phyloP scores from a whole-genome alignment of 768 basidiomycete genomes.

The Naganishia vishniacii region DNA sequence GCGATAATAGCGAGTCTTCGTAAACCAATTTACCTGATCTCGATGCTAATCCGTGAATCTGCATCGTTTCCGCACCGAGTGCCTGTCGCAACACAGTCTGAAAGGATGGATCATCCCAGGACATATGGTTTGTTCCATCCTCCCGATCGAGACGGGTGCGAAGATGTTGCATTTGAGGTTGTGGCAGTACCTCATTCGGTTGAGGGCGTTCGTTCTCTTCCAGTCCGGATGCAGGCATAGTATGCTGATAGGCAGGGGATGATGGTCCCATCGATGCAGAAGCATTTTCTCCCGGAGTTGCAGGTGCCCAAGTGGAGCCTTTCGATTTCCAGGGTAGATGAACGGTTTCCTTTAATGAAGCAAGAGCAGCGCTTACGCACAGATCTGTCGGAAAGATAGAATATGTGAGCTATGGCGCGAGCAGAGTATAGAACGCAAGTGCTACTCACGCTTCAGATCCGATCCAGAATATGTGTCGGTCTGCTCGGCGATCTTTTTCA shows the following conservation, averaged over 20 bases:
- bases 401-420: neutral
- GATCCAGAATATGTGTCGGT: constrained; percentile 76
- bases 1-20: neutral
- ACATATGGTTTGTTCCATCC: neutral
- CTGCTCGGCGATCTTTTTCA: constrained; percentile 36
- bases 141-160: neutral
- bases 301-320: neutral
- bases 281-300: neutral
- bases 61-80: neutral
- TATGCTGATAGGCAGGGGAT: constrained; percentile 9
- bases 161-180: constrained; percentile 11
- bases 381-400: constrained; percentile 58
- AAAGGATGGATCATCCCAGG: neutral
- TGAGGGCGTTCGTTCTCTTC: neutral
- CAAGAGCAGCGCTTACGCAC: constrained; percentile 85
- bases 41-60: constrained; percentile 11
- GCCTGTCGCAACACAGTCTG: neutral
- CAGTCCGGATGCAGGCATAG: neutral
- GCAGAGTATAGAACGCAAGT: neutral
- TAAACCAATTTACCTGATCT: neutral
- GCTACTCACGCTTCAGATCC: constrained; percentile 77
- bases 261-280: constrained; percentile 9
- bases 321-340: constrained; percentile 64
- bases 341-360: constrained; percentile 80
- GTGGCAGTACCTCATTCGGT: constrained; percentile 7